Conservation (phyloP, 768 basidiomycete genomes). For the Lactifluus volemus region DNA sequence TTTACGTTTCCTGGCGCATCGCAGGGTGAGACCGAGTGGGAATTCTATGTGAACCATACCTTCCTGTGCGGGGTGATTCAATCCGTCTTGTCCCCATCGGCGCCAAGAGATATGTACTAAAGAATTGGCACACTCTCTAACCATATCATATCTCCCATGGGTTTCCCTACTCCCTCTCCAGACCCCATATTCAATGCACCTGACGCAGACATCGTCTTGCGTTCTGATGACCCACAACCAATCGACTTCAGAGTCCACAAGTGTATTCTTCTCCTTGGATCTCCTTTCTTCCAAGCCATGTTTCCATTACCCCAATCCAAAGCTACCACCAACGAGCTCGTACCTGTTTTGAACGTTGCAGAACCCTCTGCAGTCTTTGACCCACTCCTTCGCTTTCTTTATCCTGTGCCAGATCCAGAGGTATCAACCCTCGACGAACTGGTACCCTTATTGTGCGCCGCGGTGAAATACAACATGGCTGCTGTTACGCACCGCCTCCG, state of each 20-base stretch:
- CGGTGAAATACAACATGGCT: constrained; percentile 56
- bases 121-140: background rate
- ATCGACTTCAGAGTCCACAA: constrained; percentile 51
- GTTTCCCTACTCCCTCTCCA: constrained; percentile 3
- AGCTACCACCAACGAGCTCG: constrained; percentile 21
- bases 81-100: background rate
- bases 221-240: constrained; percentile 31
- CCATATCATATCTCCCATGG: background rate
- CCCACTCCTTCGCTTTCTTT: constrained; percentile 49
- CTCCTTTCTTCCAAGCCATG: constrained; percentile 62
- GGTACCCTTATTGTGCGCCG: constrained; percentile 39
- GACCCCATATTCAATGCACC: constrained; percentile 31
- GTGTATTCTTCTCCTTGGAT: constrained; percentile 52
- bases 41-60: constrained; percentile 2
- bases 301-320: constrained; percentile 52
- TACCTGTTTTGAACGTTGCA: constrained; percentile 46
- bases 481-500: constrained; percentile 42
- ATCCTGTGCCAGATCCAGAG: constrained; percentile 49
- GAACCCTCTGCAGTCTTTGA: constrained; percentile 41
- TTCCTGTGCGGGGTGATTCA: constrained; percentile 2
- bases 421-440: constrained; percentile 48
- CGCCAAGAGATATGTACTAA: constrained; percentile 3
- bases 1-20: background rate
- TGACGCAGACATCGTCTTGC: constrained; percentile 47
- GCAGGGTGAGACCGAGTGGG: background rate